Conservation (phyloP, 2,329 filamentous ascomycete genomes). For the Scedosporium aurantiacum region DNA sequence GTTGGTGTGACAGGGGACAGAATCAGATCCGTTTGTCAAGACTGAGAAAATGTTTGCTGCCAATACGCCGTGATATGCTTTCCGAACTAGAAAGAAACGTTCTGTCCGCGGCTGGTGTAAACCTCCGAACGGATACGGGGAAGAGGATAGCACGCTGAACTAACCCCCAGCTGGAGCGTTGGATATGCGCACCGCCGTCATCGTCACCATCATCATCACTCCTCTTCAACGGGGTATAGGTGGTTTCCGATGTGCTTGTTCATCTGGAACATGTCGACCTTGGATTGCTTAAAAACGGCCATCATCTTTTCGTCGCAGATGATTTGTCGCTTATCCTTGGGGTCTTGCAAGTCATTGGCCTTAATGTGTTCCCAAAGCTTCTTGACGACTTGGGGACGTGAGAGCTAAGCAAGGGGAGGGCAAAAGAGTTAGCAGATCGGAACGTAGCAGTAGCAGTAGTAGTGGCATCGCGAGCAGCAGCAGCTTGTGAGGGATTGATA, state of each 20-base stretch:
- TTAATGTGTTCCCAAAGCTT: slow-evolving; percentile 95
- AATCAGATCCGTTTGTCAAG: not conserved
- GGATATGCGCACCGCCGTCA: too few relatives aligned
- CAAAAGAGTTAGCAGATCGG: too few relatives aligned
- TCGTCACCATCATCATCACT: slow-evolving; percentile 12
- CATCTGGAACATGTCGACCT: slow-evolving; percentile 98
- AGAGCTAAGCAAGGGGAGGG: slow-evolving; percentile 46
- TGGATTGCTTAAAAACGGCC: slow-evolving; percentile 81
- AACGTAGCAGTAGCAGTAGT: not conserved
- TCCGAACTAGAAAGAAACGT: not conserved
- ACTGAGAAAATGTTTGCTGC: not conserved
- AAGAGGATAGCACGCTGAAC: too few relatives aligned
- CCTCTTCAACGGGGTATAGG: slow-evolving; percentile 75
- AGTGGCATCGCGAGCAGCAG: not conserved
- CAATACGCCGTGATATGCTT: not conserved
- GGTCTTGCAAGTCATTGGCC: slow-evolving; percentile 76
- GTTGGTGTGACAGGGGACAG: not conserved
- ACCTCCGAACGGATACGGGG: not conserved
- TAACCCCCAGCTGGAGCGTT: not conserved
- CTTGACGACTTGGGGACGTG: slow-evolving; percentile 91
- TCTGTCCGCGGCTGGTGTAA: too few relatives aligned
- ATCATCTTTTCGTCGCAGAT: slow-evolving; percentile 85
- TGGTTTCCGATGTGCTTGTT: slow-evolving; percentile 91
- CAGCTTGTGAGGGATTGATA: not conserved
- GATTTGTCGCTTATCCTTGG: slow-evolving; percentile 83